Conservation (phyloP, 208 protist genomes). For the Balamuthia mandrillaris region DNA sequence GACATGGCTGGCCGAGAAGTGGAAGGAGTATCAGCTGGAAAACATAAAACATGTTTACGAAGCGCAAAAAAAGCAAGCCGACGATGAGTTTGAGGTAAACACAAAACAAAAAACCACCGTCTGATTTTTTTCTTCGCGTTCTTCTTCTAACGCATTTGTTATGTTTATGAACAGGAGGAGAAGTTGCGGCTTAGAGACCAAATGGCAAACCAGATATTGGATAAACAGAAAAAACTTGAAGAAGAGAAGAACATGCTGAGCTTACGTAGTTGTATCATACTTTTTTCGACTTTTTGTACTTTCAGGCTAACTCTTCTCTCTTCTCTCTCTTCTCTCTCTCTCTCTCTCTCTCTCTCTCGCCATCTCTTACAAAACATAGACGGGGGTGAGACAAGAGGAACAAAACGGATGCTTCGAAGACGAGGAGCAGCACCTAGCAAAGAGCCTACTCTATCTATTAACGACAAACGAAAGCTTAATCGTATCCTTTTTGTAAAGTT, state of each 20-base stretch:
- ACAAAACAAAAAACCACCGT: neutral
- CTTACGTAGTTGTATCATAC: neutral
- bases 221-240: conserved; percentile 56
- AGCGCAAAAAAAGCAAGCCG: conserved; percentile 42
- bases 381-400: neutral
- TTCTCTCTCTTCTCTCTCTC: neutral
- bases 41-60: conserved; percentile 55
- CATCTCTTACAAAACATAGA: neutral
- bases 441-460: conserved; percentile 7
- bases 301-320: neutral
- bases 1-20: conserved; percentile 46
- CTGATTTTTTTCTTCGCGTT: neutral
- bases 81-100: conserved; percentile 49
- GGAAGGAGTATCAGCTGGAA: conserved; percentile 59
- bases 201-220: conserved; percentile 48
- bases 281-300: neutral
- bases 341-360: too few relatives aligned
- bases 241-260: conserved; percentile 55
- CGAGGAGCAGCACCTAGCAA: neutral
- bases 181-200: conserved; percentile 25
- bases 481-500: too few relatives aligned
- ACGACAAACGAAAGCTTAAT: too few relatives aligned
- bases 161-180: conserved; percentile 6
- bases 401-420: conserved; percentile 13
- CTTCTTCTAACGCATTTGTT: neutral